phyloP scores from a whole-genome alignment of 345 rosid species.

The sweet orange (Citrus sinensis) region DVS_A1.0 CM039167.1:5710001-5710500 shows the following conservation, averaged over 20 bases:
- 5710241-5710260: slow-evolving; percentile 14
- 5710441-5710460: slow-evolving; percentile 68
- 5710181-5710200: slow-evolving; percentile 11
- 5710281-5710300: background rate
- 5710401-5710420: slow-evolving; percentile 88
- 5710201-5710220: slow-evolving; percentile 5
- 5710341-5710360: slow-evolving; percentile 13
- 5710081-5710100: slow-evolving; percentile 20
- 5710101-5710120: slow-evolving; percentile 11
- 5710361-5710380: slow-evolving; percentile 7
- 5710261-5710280: slow-evolving; percentile 11
- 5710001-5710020: slow-evolving; percentile 7
- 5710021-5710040: slow-evolving; percentile 14
- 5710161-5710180: background rate
- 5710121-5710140: slow-evolving; percentile 28
- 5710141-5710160: slow-evolving; percentile 16
- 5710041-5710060: slow-evolving; percentile 33
- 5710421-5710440: slow-evolving; percentile 75
- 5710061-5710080: slow-evolving; percentile 57
- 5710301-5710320: slow-evolving; percentile 17
- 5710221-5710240: background rate
- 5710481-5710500: slow-evolving; percentile 59
- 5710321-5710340: slow-evolving; percentile 18
- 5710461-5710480: slow-evolving; percentile 90
- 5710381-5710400: slow-evolving; percentile 19